Conservation (phyloP, 192 early-diverging fungal genomes). For the Irineochytrium annulatum region DNA sequence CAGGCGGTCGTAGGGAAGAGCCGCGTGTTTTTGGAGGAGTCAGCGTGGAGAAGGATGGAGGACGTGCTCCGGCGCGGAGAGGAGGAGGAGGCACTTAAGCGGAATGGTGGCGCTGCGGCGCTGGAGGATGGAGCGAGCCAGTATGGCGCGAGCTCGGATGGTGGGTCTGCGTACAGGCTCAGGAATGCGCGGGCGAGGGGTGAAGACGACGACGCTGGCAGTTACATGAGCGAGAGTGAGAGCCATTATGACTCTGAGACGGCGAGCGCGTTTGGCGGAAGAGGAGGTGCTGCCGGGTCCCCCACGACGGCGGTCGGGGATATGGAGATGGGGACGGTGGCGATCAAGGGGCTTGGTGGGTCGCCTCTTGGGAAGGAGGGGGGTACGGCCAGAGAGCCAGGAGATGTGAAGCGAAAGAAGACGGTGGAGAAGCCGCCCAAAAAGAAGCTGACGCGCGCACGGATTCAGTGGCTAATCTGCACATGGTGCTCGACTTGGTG, state of each 20-base stretch:
- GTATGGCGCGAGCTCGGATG: background rate
- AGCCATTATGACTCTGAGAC: constrained; percentile 42
- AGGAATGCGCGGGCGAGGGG: background rate
- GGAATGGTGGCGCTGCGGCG: background rate
- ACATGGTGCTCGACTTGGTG: constrained; percentile 78
- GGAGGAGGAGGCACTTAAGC: constrained; percentile 38
- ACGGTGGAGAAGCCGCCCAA: constrained; percentile 14
- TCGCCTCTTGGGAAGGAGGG: constrained; percentile 11
- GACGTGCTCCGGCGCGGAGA: constrained; percentile 70
- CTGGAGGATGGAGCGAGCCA: constrained; percentile 26
- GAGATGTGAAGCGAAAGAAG: background rate
- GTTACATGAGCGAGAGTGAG: constrained; percentile 20
- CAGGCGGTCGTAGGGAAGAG: constrained; percentile 35
- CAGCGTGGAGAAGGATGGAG: constrained; percentile 80
- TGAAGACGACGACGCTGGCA: constrained; percentile 17
- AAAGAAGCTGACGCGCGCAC: constrained; percentile 50
- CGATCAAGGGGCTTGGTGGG: constrained; percentile 6
- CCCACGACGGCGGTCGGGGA: constrained; percentile 1
- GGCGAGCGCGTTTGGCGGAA: background rate
- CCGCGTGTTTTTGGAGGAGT: constrained; percentile 71
- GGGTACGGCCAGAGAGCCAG: background rate
- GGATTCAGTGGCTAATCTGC: constrained; percentile 72
- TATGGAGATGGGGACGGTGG: background rate
- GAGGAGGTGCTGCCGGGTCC: background rate
- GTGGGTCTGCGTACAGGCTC: constrained; percentile 13